phyloP scores from a whole-genome alignment of 176 grass and related monocot genomes.

The Aegilops speltoides region DNA sequence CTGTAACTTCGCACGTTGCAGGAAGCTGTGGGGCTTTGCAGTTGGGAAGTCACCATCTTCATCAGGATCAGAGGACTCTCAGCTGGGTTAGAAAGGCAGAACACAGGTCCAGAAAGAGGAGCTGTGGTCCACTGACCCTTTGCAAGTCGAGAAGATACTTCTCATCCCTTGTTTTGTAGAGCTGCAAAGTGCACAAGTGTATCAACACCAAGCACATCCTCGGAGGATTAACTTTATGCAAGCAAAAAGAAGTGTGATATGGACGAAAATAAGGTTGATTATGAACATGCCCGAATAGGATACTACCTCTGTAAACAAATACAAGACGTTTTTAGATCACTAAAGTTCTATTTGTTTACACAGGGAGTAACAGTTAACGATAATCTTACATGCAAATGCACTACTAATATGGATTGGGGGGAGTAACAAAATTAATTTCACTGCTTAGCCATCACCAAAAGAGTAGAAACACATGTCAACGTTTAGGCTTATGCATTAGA shows the following conservation, averaged over 20 bases:
- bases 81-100: slow-evolving; percentile 84
- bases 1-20: slow-evolving; percentile 6
- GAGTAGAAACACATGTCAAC: not conserved
- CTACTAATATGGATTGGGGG: not conserved
- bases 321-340: too few relatives aligned
- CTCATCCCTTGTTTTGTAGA: slow-evolving; percentile 96
- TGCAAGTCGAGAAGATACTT: slow-evolving; percentile 93
- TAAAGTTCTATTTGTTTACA: not conserved
- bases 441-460: slow-evolving; percentile 5
- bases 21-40: not conserved
- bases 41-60: slow-evolving; percentile 9
- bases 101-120: slow-evolving; percentile 91
- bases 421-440: not conserved
- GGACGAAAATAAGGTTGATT: not conserved
- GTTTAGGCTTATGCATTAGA: not conserved
- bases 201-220: slow-evolving; percentile 21
- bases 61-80: slow-evolving; percentile 63
- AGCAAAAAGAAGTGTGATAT: not conserved
- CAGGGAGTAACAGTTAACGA: too few relatives aligned
- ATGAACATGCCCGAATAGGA: not conserved
- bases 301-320: not conserved
- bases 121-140: slow-evolving; percentile 67
- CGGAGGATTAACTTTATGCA: not conserved
- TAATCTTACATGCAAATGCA: not conserved
- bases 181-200: slow-evolving; percentile 36